phyloP scores from a whole-genome alignment of 2,329 filamentous ascomycete species.

The Cordyceps fumosorosea region DNA sequence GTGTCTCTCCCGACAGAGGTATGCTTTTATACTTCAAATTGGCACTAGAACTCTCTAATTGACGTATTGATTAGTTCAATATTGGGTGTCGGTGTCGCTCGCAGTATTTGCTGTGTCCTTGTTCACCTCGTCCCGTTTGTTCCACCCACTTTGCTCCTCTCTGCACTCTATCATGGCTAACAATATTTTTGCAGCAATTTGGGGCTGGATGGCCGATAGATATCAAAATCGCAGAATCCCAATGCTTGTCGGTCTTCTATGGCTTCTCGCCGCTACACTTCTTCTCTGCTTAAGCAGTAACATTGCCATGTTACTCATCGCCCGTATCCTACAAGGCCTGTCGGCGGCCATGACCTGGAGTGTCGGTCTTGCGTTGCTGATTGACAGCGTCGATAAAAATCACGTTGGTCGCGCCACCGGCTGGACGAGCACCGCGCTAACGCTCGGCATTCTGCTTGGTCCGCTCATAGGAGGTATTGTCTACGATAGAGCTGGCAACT shows the following conservation, averaged over 20 bases:
- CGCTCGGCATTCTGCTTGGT: slow-evolving; percentile 25
- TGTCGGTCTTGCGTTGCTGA: slow-evolving; percentile 29
- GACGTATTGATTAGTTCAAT: slow-evolving; percentile 21
- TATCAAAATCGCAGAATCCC: slow-evolving; percentile 26
- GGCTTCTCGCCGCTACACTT: slow-evolving; percentile 24
- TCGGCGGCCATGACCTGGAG: slow-evolving; percentile 30
- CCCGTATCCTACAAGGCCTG: slow-evolving; percentile 27
- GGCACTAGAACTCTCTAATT: neutral
- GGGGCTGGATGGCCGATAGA: slow-evolving; percentile 30
- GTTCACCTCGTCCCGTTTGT: slow-evolving; percentile 25
- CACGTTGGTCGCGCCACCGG: slow-evolving; percentile 27
- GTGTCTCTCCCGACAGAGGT: slow-evolving; percentile 20
- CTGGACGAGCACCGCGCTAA: slow-evolving; percentile 28
- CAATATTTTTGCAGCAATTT: slow-evolving; percentile 22
- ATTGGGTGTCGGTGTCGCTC: slow-evolving; percentile 30
- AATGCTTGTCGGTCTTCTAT: slow-evolving; percentile 27
- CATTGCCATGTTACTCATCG: slow-evolving; percentile 27
- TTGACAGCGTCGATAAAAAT: slow-evolving; percentile 26
- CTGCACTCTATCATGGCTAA: neutral
- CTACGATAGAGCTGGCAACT: slow-evolving; percentile 27
- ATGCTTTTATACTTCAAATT: neutral
- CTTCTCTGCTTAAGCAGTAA: slow-evolving; percentile 26
- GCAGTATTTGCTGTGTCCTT: slow-evolving; percentile 28
- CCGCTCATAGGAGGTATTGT: slow-evolving; percentile 29
- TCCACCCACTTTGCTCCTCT: neutral